Conservation (phyloP, 2,329 filamentous ascomycete genomes). For the Knufia fluminis region DNA sequence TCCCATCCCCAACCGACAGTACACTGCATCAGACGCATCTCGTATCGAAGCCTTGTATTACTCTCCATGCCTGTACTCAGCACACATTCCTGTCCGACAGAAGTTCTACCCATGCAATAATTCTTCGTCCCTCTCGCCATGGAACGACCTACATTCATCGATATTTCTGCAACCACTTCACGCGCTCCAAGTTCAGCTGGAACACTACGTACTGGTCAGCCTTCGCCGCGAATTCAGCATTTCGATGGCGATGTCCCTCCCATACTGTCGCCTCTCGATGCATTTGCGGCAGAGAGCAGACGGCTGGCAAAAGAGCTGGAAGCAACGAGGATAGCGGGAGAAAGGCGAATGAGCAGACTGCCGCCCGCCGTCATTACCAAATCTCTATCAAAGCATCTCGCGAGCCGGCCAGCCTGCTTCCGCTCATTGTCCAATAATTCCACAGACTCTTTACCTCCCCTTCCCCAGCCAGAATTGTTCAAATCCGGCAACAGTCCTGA, state of each 20-base stretch:
- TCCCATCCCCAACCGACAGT: background rate
- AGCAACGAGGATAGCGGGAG: slow-evolving; percentile 59
- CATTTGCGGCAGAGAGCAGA: slow-evolving; percentile 85
- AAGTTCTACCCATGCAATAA: background rate
- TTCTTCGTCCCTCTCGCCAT: background rate
- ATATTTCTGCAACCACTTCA: slow-evolving; percentile 37
- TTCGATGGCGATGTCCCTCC: slow-evolving; percentile 75
- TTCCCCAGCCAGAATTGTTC: slow-evolving; percentile 35
- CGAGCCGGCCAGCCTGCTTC: slow-evolving; percentile 62
- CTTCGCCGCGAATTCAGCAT: slow-evolving; percentile 63
- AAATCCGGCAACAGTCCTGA: slow-evolving; percentile 27
- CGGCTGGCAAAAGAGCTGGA: slow-evolving; percentile 80
- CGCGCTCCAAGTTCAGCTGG: slow-evolving; percentile 25
- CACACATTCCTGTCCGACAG: slow-evolving; percentile 8
- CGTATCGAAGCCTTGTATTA: background rate
- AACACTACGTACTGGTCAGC: slow-evolving; percentile 44
- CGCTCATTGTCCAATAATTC: slow-evolving; percentile 60
- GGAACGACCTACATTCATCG: slow-evolving; percentile 38
- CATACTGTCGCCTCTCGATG: slow-evolving; percentile 86
- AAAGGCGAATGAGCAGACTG: slow-evolving; percentile 72
- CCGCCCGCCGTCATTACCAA: slow-evolving; percentile 75
- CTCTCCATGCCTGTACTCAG: background rate
- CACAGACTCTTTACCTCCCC: slow-evolving; percentile 28
- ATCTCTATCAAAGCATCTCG: slow-evolving; percentile 61
- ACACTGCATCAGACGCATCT: background rate